Evolutionary conservation across 2,329 filamentous ascomycete genomes (phyloP), one percentile per base, ranked within the genome.

Genomic region (Volutella citrinella): DNA sequence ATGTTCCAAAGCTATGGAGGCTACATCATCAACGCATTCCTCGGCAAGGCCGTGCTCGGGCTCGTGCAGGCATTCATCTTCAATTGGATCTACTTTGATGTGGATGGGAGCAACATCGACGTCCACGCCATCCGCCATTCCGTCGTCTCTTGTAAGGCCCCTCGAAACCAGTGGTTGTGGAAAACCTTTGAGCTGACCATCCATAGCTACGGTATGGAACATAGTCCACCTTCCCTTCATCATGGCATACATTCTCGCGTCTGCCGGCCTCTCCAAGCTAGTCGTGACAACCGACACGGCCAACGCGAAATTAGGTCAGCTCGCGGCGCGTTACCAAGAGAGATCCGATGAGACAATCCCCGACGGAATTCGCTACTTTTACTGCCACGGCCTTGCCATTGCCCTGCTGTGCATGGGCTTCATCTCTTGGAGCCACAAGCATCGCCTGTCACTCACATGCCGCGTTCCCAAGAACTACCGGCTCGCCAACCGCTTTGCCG

Each of bases 71-170:
- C 74, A 0, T 80, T 77, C 49, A 60, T 68, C 30, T 76, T 79
- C 48, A 79, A 80, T 48, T 79, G 76, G 74, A 65, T 81, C 9
- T 81, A 81, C 52, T 80, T 81, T 50, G 77, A 83, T 49, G 67
- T 82, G 21, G 78, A 82, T 52, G 68, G 63, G 12, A 65, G 65
- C 36, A 74, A 76, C 49, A 61, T 82, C 13, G 68, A 72, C 29
- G 56, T 70, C 0, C 80, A 83, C 56, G 79, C 80, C 8, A 83
- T 84, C 36, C 65, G 80, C 9, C 63, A 78, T 3, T 66, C 68
- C 22, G 60, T 64, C 3, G 31, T 55, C 14, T 61, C 68, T 5
- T 62, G 69, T 69, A 57, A 46, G 60, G 35, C 17, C 3, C 19
- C 6, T 5, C 13, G 14, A 6, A 5, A 4, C 8, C 3, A 19